Evolutionary conservation across 2,329 filamentous ascomycete genomes (phyloP), one percentile per base, ranked within the genome.

Genomic region (Fusarium penzigii): DNA sequence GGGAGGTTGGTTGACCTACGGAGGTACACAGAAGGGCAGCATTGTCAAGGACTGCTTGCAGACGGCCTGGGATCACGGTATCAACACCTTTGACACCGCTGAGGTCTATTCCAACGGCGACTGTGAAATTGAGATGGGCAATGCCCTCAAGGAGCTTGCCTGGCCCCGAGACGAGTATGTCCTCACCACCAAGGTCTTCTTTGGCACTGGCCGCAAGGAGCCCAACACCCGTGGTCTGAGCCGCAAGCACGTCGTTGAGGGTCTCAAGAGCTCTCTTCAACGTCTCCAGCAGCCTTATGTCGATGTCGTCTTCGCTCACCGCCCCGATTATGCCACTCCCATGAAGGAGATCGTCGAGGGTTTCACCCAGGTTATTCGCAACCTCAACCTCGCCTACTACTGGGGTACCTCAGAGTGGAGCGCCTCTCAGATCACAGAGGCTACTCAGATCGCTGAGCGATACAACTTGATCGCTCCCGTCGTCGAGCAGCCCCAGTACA

Each of bases 401-500:
- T 65, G 62, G 62, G 86, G 85, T 39, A 89, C 86, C 1, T 86
- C 82, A 1, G 85, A 88, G 70, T 89, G 85, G 86, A 78, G 76
- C 56, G 84, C 86, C 40, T 78, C 81, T 53, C 84, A 88, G 73
- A 88, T 89, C 61, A 78, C 79, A 9, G 77, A 83, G 55, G 86
- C 85, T 0, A 65, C 51, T 68, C 55, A 62, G 25, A 82, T 73
- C 52, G 83, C 86, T 17, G 80, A 84, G 59, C 75, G 76, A 58
- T 76, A 87, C 12, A 77, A 78, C n/a, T 74, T 88, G 32, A 80
- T 88, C 49, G 82, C 78, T 0, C 86, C 86, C 2, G 65, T 86
- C 2, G 81, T 85, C 60, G 86, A 89, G 68, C 86, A 88, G 71
- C 85, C 86, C 1, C 75, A 81, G 59, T 88, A 88, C 73, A 88